phyloP scores from a whole-genome alignment of 495 filamentous ascomycete species.

The Tuber calosporum region DNA sequence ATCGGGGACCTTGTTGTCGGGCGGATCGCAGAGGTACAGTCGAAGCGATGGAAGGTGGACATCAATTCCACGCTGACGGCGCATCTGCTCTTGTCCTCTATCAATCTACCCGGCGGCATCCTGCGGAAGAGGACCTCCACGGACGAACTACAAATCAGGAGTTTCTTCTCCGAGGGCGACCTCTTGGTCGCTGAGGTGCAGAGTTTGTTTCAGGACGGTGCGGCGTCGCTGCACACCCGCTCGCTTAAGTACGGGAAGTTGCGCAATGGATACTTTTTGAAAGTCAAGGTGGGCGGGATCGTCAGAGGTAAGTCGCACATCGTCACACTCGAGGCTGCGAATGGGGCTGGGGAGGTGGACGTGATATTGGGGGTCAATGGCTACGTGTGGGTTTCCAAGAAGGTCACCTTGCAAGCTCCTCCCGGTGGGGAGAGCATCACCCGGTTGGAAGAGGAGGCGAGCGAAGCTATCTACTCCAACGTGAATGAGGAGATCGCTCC shows the following conservation, averaged over 20 bases:
- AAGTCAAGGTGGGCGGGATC: slow-evolving; percentile 76
- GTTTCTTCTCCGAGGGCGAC: slow-evolving; percentile 86
- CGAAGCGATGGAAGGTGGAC: slow-evolving; percentile 87
- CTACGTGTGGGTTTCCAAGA: slow-evolving; percentile 85
- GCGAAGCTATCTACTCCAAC: slow-evolving; percentile 68
- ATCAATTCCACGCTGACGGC: slow-evolving; percentile 77
- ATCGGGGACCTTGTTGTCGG: slow-evolving; percentile 94
- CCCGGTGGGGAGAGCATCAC: slow-evolving; percentile 54
- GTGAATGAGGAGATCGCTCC: slow-evolving; percentile 76
- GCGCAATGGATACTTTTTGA: slow-evolving; percentile 80
- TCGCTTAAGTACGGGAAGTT: slow-evolving; percentile 90
- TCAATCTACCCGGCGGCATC: slow-evolving; percentile 92
- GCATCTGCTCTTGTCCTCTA: slow-evolving; percentile 70
- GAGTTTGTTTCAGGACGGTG: slow-evolving; percentile 69
- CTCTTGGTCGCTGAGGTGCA: slow-evolving; percentile 88
- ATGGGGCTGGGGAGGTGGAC: slow-evolving; percentile 70
- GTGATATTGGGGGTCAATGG: slow-evolving; percentile 90
- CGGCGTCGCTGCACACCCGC: slow-evolving; percentile 78
- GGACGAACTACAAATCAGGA: slow-evolving; percentile 90
- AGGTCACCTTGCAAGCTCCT: slow-evolving; percentile 45
- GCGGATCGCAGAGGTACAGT: slow-evolving; percentile 84
- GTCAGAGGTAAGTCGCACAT: slow-evolving; percentile 72
- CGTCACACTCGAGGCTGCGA: slow-evolving; percentile 65
- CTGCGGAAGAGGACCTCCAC: slow-evolving; percentile 82
- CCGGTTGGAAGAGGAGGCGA: slow-evolving; percentile 71